Evolutionary conservation across 345 rosid genomes (phyloP).

Genomic region (Gossypium ekmanianum): DNA sequence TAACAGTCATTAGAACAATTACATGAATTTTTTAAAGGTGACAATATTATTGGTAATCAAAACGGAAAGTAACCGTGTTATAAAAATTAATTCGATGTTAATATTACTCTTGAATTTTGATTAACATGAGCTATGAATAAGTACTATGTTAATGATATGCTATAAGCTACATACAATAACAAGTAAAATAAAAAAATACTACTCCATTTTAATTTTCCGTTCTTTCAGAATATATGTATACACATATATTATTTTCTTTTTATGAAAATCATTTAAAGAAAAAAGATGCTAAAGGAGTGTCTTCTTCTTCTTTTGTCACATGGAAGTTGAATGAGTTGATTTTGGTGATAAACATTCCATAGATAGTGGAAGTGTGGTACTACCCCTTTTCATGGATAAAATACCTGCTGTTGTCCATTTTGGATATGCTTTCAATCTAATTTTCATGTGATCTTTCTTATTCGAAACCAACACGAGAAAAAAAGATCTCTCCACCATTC

Average conservation of each 20-base stretch:
- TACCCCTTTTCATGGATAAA: neutral
- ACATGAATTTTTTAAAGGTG: no score
- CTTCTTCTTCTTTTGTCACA: conserved; percentile 14
- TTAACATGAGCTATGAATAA: neutral
- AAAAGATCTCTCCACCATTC: neutral
- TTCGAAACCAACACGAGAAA: neutral
- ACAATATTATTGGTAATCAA: no score
- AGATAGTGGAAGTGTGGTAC: conserved; percentile 4
- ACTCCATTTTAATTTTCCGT: neutral
- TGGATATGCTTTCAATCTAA: neutral
- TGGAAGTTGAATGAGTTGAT: conserved; percentile 13
- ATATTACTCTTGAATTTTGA: neutral
- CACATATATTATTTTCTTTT: neutral
- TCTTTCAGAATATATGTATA: neutral
- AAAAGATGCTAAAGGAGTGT: neutral
- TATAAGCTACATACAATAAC: no score
- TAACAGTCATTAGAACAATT: no score
- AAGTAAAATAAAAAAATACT: no score
- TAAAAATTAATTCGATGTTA: no score
- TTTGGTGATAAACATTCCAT: conserved; percentile 9
- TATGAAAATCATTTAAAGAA: neutral
- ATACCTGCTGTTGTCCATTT: neutral
- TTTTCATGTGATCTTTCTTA: neutral
- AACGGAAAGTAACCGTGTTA: no score
- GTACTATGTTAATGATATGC: neutral